Base-by-base conservation (phyloP, 192 early-diverging fungal genomes). In the Coemansia sp. region DNA sequence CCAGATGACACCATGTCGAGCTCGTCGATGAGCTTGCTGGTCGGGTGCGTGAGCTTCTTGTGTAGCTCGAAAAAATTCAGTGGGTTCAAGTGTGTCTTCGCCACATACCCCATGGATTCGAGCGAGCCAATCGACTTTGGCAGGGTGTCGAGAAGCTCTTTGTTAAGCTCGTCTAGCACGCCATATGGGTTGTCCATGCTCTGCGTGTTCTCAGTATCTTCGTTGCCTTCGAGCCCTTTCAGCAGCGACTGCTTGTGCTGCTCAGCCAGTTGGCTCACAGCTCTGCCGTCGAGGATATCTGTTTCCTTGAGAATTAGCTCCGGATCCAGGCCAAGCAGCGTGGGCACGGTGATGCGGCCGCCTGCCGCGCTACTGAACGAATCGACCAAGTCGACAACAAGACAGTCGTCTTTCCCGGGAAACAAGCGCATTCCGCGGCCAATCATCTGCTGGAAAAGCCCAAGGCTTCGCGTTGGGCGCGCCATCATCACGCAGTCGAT, bases 381-480 rank as follows among this genome's bases (percentile, higher is more conserved):
- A 68, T 98, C 94, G 43, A 92, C 88, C 79, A 95, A 91, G 66
- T 98, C 96, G 29, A 96, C 67, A 0, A 95, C 84, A 25, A 94
- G 71, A 61, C 96, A 96, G 61, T 93, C 84, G 2, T 71, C 60
- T 70, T 98, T 98, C 1, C 68, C 83, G 13, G 70, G 61, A 53
- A 68, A 63, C 13, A 85, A 51, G 2, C 95, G 84, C 87, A 98
- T 84, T 1, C 96, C 96, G 29, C 96, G 87, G 13, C 96, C 96
- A 35, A 98, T 70, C 96, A 98, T 98, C 81, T 98, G 96, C 62
- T 93, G 91, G 82, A 96, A 89, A 59, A 98, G 83, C 26, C 88
- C 88, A n/a, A 84, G 73, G 37, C 92, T 94, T 30, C 84, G 78
- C 9, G 96, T 98, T 0, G 94, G 96, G 3, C 93, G 71, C 1